Evolutionary conservation across 441 rosid species (phyloP), one percentile per base, ranked within the genome.

Genomic region (Adansonia madagascariensis): DNA sequence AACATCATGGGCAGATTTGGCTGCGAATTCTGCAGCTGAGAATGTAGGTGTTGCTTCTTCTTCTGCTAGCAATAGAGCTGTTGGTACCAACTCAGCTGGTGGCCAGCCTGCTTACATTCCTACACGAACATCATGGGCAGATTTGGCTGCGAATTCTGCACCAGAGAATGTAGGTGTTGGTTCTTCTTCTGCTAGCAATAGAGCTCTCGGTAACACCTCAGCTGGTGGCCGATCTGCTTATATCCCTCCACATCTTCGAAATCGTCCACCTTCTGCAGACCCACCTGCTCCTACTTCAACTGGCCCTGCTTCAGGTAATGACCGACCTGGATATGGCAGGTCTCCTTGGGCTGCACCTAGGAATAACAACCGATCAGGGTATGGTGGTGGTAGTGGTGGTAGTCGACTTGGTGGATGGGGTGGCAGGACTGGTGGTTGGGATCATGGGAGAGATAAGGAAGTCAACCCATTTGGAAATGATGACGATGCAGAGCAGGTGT

Each of bases 181-280:
- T 35, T 35, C 41, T 35, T 83, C 85, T 77, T 84, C 87, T 81
- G 91, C 82, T 74, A 82, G 69, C 77, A 84, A 87, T 39, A 89
- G 89, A 31, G 83, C 80, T 86, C 67, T 75, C 55, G 87, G 86
- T 59, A 85, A 78, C 53, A 76, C 84, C 75, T 74, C 91, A 15
- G 80, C 83, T 41, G 82, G 88, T 17, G 41, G 79, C 17, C 86
- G 89, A 59, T 35, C 86, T 44, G 43, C 90, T 17, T 94, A 94
- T 66, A 86, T 94, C 47, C 97, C 98, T 78, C 98, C 98, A 0
- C 98, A 91, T 80, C 92, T 92, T n/a, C 88, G 98, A 39, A 90
- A 83, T 77, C 89, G 86, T 14, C 72, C 73, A 5, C 80, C 84
- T 0, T 75, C 90, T 2, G 83, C 90, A 0, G 94, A 86, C 9